Evolutionary conservation across 1,284 basidiomycete species (phyloP).

Genomic region (Boletus hoseneyae): DNA sequence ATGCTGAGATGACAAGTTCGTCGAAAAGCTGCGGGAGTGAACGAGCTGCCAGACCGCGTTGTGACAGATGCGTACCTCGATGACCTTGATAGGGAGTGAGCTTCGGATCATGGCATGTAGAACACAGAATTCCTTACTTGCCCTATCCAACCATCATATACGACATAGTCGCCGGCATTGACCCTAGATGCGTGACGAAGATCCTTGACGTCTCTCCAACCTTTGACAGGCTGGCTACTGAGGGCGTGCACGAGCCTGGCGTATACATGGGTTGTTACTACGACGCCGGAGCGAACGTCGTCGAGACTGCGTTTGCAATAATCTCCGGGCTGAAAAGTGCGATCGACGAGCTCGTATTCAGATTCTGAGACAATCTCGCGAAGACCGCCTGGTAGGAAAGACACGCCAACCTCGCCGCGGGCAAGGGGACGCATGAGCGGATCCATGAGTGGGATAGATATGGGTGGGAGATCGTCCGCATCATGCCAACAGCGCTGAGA

Average conservation of each 20-base stretch:
- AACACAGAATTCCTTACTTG: slow-evolving; percentile 51
- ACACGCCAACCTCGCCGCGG: slow-evolving; percentile 81
- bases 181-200: slow-evolving; percentile 58
- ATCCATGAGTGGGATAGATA: slow-evolving; percentile 46
- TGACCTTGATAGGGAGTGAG: slow-evolving; percentile 37
- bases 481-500: slow-evolving; percentile 79
- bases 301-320: slow-evolving; percentile 78
- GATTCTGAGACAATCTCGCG: slow-evolving; percentile 74
- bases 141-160: slow-evolving; percentile 85
- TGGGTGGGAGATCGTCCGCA: slow-evolving; percentile 58
- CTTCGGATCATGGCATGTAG: slow-evolving; percentile 3
- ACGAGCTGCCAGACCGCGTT: slow-evolving; percentile 2
- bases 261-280: slow-evolving; percentile 59
- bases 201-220: slow-evolving; percentile 62
- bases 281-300: slow-evolving; percentile 75
- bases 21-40: slow-evolving; percentile 67
- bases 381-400: slow-evolving; percentile 56
- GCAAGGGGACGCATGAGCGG: slow-evolving; percentile 74
- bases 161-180: slow-evolving; percentile 80
- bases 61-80: slow-evolving; percentile 38
- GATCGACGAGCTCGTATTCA: slow-evolving; percentile 72
- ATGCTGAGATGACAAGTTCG: slow-evolving; percentile 69
- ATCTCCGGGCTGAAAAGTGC: slow-evolving; percentile 79
- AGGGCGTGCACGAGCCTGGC: slow-evolving; percentile 76
- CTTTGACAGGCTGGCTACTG: slow-evolving; percentile 55